phyloP scores from a whole-genome alignment of 495 filamentous ascomycete species.

The Aspergillus steynii region DNA sequence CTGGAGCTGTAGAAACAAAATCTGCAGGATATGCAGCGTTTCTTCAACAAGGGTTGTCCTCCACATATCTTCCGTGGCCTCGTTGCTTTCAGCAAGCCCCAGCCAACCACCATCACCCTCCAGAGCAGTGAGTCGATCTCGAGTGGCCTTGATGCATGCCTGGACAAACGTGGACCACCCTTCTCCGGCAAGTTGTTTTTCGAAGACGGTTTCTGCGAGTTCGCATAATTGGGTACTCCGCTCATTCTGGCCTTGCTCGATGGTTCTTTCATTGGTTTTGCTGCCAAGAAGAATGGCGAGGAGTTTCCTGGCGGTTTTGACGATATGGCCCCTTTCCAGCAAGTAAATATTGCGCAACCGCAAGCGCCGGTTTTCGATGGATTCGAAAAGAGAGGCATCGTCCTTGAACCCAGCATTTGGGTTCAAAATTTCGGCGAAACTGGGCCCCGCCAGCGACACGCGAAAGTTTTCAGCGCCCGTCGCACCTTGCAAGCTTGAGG shows the following conservation, averaged over 20 bases:
- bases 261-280: conserved; percentile 11
- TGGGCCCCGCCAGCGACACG: conserved; percentile 48
- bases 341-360: conserved; percentile 69
- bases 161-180: conserved; percentile 31
- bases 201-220: conserved; percentile 35
- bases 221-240: conserved; percentile 27
- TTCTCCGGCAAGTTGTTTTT: conserved; percentile 27
- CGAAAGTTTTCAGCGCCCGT: conserved; percentile 58
- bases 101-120: conserved; percentile 55
- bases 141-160: conserved; percentile 46
- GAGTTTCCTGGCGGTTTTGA: conserved; percentile 48
- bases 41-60: conserved; percentile 62
- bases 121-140: conserved; percentile 45
- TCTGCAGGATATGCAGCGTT: conserved; percentile 68
- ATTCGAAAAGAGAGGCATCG: conserved; percentile 57
- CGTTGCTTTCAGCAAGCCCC: conserved; percentile 42
- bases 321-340: conserved; percentile 57
- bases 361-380: conserved; percentile 54
- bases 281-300: conserved; percentile 37
- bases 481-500: conserved; percentile 64
- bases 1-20: conserved; percentile 70
- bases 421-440: conserved; percentile 38
- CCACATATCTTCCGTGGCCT: conserved; percentile 63
- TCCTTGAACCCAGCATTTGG: conserved; percentile 39
- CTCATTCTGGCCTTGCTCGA: conserved; percentile 10